Conservation (phyloP, 805 yeast species). For the Candida parachauliodes region DNA sequence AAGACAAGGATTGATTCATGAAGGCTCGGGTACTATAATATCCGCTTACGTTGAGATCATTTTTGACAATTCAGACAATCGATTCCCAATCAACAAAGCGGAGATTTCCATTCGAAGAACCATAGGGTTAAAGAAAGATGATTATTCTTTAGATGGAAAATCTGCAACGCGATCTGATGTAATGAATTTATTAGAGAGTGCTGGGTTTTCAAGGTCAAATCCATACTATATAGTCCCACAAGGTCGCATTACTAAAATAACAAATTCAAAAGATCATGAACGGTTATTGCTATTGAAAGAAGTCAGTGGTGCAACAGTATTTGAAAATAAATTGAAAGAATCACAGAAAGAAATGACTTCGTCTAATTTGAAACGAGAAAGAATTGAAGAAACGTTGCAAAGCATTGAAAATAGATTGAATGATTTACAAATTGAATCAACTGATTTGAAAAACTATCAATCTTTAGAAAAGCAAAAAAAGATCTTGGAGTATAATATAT, state of each 20-base stretch:
- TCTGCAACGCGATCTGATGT: slow-evolving; percentile 78
- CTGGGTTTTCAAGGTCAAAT: slow-evolving; percentile 86
- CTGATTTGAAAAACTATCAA: slow-evolving; percentile 69
- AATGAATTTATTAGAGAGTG: slow-evolving; percentile 78
- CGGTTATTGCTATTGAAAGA: slow-evolving; percentile 77
- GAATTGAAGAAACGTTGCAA: slow-evolving; percentile 68
- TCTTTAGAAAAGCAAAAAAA: slow-evolving; percentile 63
- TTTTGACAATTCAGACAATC: slow-evolving; percentile 74
- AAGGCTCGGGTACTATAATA: slow-evolving; percentile 86
- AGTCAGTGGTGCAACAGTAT: slow-evolving; percentile 92
- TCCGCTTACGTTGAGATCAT: slow-evolving; percentile 90
- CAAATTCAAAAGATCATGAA: slow-evolving; percentile 85
- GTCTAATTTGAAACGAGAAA: slow-evolving; percentile 63
- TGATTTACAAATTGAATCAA: slow-evolving; percentile 78
- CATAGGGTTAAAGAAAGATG: slow-evolving; percentile 90
- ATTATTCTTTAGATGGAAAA: slow-evolving; percentile 77
- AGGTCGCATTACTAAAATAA: slow-evolving; percentile 82
- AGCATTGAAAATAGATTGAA: slow-evolving; percentile 68
- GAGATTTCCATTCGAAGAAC: slow-evolving; percentile 81
- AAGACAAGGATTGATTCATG: slow-evolving; percentile 82
- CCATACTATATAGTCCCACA: slow-evolving; percentile 98
- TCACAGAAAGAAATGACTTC: slow-evolving; percentile 75
- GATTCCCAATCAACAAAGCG: slow-evolving; percentile 66
- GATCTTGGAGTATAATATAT: slow-evolving; percentile 67
- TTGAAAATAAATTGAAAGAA: slow-evolving; percentile 76